These are phyloP conservation scores for Phyllosticta citrichinensis DNA, from an alignment of 2,329 filamentous ascomycete genomes.

Conservation along the genomic window DNA sequence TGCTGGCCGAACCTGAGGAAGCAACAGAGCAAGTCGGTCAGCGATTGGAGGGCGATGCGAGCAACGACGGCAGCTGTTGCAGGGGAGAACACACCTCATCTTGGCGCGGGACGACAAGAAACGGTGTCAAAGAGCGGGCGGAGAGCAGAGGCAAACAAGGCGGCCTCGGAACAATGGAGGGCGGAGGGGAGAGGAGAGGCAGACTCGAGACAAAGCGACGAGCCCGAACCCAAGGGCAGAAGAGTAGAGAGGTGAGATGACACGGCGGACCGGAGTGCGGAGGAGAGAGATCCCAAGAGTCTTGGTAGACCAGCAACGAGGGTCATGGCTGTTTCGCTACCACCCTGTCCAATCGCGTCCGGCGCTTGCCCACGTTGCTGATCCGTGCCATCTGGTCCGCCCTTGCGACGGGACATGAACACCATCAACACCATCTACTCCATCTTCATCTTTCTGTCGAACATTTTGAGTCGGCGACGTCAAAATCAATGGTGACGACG, in stretches of 20 bases:
- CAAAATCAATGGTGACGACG: too few species aligned
- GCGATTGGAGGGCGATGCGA: background rate
- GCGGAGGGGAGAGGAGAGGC: background rate
- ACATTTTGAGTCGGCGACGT: too few species aligned
- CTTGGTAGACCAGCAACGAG: background rate
- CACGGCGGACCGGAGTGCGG: background rate
- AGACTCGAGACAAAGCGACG: background rate
- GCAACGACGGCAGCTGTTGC: background rate
- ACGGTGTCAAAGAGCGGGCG: background rate
- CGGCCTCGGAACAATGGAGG: background rate
- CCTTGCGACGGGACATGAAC: background rate
- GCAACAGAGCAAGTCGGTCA: background rate
- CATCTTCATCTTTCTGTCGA: too few species aligned
- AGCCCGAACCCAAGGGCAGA: too few species aligned
- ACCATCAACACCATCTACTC: background rate
- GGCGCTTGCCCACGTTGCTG: background rate
- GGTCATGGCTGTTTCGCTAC: background rate
- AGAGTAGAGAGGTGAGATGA: too few species aligned
- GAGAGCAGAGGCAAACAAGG: background rate
- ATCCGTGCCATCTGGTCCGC: background rate
- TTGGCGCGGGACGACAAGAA: background rate
- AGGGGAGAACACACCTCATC: background rate
- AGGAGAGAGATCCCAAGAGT: background rate
- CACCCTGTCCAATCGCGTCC: background rate
- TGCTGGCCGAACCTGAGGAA: slow-evolving; percentile 79